phyloP scores from a whole-genome alignment of 2,329 filamentous ascomycete species.

The Diaporthe humulicola region DNA sequence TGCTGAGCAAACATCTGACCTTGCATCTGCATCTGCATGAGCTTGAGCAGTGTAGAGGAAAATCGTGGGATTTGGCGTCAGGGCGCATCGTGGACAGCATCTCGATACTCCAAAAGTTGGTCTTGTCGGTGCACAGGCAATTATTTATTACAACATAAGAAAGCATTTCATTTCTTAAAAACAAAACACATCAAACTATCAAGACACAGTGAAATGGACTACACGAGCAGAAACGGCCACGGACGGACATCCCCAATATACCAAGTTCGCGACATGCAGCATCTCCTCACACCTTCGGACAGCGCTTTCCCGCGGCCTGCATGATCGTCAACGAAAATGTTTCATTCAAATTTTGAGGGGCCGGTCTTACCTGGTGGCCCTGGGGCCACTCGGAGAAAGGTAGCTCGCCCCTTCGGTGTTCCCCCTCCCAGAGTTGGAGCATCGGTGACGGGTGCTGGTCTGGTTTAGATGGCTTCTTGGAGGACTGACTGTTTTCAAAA shows the following conservation, averaged over 20 bases:
- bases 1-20: conserved; percentile 53
- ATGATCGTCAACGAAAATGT: conserved; percentile 5
- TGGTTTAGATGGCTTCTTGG: neutral
- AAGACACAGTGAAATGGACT: conserved; percentile 32
- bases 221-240: conserved; percentile 5
- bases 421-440: conserved; percentile 37
- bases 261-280: neutral
- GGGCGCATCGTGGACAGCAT: conserved; percentile 39
- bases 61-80: conserved; percentile 25
- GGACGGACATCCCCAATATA: conserved; percentile 6
- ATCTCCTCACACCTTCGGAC: conserved; percentile 3
- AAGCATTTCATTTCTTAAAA: conserved; percentile 14
- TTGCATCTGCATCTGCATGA: conserved; percentile 17
- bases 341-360: neutral
- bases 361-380: conserved; percentile 1
- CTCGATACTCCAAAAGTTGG: conserved; percentile 28
- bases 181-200: conserved; percentile 3
- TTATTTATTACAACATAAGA: neutral
- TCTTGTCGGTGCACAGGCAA: conserved; percentile 1
- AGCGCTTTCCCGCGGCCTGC: conserved; percentile 17
- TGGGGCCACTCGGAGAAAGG: conserved; percentile 30
- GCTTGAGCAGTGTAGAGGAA: conserved; percentile 3
- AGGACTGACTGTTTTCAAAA: neutral
- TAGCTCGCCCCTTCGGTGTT: conserved; percentile 26
- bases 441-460: conserved; percentile 30